A percentile compares a stretch with the other conserved stretches of the same genome.
phyloP scores from a whole-genome alignment of 768 basidiomycete genomes.

The Imleria badia region DNA sequence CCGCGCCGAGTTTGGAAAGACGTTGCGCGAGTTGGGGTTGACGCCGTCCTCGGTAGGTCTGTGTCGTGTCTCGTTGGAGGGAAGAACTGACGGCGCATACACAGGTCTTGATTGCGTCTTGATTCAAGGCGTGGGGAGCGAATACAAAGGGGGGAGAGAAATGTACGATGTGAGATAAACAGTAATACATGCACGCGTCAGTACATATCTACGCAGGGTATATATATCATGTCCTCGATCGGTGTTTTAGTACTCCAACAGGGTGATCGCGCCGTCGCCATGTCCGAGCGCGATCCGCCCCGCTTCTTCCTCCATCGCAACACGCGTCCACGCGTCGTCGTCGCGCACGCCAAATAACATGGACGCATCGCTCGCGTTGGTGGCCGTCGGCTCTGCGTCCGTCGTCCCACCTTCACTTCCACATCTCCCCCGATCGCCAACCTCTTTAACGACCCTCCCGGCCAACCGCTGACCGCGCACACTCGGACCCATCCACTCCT shows the following conservation, averaged over 20 bases:
- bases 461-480: conserved; percentile 62
- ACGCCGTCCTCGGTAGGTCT: conserved; percentile 75
- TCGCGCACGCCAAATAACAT: conserved; percentile 48
- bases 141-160: too few species aligned
- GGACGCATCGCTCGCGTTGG: conserved; percentile 1
- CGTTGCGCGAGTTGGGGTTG: conserved; percentile 79
- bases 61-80: not conserved
- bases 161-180: too few species aligned
- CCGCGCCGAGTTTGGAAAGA: conserved; percentile 71
- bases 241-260: conserved; percentile 46
- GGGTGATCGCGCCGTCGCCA: conserved; percentile 44
- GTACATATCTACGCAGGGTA: too few species aligned
- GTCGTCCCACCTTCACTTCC: not conserved
- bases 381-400: not conserved
- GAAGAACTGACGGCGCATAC: conserved; percentile 1
- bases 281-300: conserved; percentile 38
- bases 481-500: conserved; percentile 43
- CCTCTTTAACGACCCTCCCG: conserved; percentile 27
- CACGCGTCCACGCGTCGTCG: conserved; percentile 47
- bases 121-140: not conserved
- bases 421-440: not conserved
- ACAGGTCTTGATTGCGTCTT: conserved; percentile 56
- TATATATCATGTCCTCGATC: too few species aligned
- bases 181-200: too few species aligned
- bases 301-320: conserved; percentile 40